These are phyloP conservation scores for Miamiensis avidus DNA, from an alignment of 169 alveolate genomes.

Conservation along the genomic window DNA sequence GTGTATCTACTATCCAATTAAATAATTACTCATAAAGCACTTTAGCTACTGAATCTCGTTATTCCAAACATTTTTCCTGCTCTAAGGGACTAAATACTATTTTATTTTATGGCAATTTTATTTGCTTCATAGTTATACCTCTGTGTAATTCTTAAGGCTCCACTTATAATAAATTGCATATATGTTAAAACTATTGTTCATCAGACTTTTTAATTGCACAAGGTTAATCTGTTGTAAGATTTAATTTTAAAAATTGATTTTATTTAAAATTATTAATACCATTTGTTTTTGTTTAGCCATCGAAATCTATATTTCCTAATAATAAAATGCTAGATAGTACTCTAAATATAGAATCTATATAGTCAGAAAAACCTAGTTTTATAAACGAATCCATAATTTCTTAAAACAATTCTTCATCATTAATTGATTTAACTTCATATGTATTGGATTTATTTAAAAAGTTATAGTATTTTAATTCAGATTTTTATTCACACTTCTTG, in stretches of 20 bases:
- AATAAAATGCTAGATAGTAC: slow-evolving; percentile 53
- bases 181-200: slow-evolving; percentile 16
- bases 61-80: slow-evolving; percentile 2
- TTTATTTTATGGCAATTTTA: slow-evolving; percentile 12
- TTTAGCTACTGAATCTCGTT: slow-evolving; percentile 74
- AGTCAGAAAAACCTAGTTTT: slow-evolving; percentile 6
- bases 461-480: background rate
- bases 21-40: slow-evolving; percentile 71
- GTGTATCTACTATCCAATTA: slow-evolving; percentile 64
- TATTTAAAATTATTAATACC: too few relatives aligned
- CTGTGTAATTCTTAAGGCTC: slow-evolving; percentile 12
- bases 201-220: slow-evolving; percentile 39
- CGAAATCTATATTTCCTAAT: slow-evolving; percentile 72
- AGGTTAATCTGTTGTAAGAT: too few relatives aligned
- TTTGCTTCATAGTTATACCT: background rate
- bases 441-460: slow-evolving; percentile 7
- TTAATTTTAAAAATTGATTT: too few relatives aligned
- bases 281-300: slow-evolving; percentile 46
- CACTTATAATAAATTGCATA: slow-evolving; percentile 42
- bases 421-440: slow-evolving; percentile 18
- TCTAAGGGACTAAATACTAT: slow-evolving; percentile 8
- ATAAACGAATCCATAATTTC: slow-evolving; percentile 13
- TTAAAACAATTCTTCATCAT: slow-evolving; percentile 18
- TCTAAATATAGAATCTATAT: slow-evolving; percentile 25
- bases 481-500: background rate